phyloP scores from a whole-genome alignment of 331 rosid genomes.

The Saraca asoca region DNA sequence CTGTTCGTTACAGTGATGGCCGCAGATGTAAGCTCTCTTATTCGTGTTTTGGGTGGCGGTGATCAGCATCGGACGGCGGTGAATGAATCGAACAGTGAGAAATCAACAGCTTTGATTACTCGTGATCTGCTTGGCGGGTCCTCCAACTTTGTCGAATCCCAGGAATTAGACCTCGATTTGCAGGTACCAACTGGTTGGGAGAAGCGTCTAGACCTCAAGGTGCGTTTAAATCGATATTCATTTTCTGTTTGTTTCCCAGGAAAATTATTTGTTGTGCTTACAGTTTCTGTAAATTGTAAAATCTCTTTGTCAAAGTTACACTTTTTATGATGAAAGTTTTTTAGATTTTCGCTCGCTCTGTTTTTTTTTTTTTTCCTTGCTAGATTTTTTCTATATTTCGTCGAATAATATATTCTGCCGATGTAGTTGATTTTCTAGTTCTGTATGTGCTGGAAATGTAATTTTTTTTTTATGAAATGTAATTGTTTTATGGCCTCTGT shows the following conservation, averaged over 20 bases:
- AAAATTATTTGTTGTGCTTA: constrained; percentile 9
- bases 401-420: background rate
- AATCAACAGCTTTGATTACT: constrained; percentile 80
- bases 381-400: background rate
- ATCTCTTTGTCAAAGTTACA: background rate
- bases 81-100: constrained; percentile 59
- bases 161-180: constrained; percentile 93
- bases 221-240: constrained; percentile 32
- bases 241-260: constrained; percentile 36
- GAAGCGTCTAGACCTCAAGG: constrained; percentile 90
- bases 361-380: background rate
- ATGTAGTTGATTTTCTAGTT: background rate
- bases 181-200: constrained; percentile 97
- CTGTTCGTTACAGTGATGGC: constrained; percentile 53
- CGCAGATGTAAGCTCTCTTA: constrained; percentile 78
- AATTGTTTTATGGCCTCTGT: constrained; percentile 1
- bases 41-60: constrained; percentile 58
- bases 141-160: constrained; percentile 56
- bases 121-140: constrained; percentile 80
- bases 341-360: background rate
- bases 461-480: no score
- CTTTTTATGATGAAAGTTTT: no score
- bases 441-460: no score
- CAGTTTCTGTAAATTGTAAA: background rate
- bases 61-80: constrained; percentile 67